phyloP scores from a whole-genome alignment of 192 early-diverging fungal species.

The Backusella morwellensis region DNA sequence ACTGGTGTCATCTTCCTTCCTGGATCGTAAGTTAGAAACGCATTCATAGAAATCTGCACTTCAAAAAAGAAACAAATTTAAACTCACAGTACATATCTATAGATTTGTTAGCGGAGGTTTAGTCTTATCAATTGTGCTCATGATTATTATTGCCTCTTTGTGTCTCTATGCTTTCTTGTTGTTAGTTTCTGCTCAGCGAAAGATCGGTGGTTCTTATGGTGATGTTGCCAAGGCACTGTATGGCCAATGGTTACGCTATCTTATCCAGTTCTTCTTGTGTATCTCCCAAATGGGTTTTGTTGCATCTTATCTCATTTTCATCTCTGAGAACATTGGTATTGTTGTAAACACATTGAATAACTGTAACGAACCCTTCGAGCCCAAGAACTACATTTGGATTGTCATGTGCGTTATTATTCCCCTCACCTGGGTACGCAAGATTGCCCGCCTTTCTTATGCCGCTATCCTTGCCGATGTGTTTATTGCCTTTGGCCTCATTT shows the following conservation, averaged over 20 bases:
- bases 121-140: constrained; percentile 54
- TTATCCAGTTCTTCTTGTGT: constrained; percentile 48
- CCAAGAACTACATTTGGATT: constrained; percentile 68
- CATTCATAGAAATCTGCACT: not conserved
- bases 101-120: constrained; percentile 60
- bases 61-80: not conserved
- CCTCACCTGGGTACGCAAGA: constrained; percentile 63
- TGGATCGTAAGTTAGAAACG: constrained; percentile 22
- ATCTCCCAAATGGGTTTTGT: constrained; percentile 79
- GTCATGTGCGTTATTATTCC: constrained; percentile 71
- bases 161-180: constrained; percentile 57
- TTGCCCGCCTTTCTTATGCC: constrained; percentile 48
- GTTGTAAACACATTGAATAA: constrained; percentile 61
- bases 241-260: constrained; percentile 19
- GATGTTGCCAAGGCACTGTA: constrained; percentile 55
- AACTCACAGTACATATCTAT: constrained; percentile 9
- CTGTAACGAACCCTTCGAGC: constrained; percentile 56
- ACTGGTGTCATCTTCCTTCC: constrained; percentile 61
- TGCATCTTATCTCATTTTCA: constrained; percentile 85
- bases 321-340: constrained; percentile 77
- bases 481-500: constrained; percentile 67
- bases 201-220: constrained; percentile 57
- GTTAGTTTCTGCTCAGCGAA: constrained; percentile 40
- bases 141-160: constrained; percentile 58
- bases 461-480: constrained; percentile 73